These are phyloP conservation scores for Trametes polyzona DNA, from an alignment of 1,284 basidiomycete genomes.

Conservation along the genomic window DNA sequence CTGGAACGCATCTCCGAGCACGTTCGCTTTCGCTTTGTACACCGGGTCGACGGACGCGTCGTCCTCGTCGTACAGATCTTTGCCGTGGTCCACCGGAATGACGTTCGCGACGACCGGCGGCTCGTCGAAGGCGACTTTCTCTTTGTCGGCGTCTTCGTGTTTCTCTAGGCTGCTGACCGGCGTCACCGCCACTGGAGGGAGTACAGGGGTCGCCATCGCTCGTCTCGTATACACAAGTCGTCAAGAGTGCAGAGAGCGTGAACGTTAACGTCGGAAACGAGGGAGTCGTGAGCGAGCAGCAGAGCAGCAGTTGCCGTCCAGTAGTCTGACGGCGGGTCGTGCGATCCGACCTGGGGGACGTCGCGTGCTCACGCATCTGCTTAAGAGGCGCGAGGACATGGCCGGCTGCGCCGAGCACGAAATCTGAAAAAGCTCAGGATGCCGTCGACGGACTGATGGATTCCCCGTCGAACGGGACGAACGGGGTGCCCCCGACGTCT, in stretches of 20 bases:
- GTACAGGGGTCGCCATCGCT: not conserved
- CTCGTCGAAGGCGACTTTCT: not conserved
- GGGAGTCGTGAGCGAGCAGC: not conserved
- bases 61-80: slow-evolving; percentile 49
- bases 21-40: slow-evolving; percentile 63
- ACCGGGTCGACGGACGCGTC: slow-evolving; percentile 52
- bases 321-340: not conserved
- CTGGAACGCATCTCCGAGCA: slow-evolving; percentile 69
- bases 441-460: not conserved
- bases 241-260: not conserved
- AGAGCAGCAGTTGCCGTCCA: not conserved
- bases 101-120: slow-evolving; percentile 6
- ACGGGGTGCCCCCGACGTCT: not conserved
- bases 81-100: slow-evolving; percentile 34
- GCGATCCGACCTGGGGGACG: not conserved
- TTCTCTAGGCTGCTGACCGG: not conserved
- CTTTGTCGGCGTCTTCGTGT: not conserved
- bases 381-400: not conserved
- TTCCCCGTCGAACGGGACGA: not conserved
- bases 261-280: no score
- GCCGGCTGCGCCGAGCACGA: not conserved
- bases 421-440: not conserved
- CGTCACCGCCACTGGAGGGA: not conserved
- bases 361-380: not conserved
- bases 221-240: not conserved